phyloP scores from a whole-genome alignment of 306 rosid genomes.

The Lathyrus tuberosus region DNA sequence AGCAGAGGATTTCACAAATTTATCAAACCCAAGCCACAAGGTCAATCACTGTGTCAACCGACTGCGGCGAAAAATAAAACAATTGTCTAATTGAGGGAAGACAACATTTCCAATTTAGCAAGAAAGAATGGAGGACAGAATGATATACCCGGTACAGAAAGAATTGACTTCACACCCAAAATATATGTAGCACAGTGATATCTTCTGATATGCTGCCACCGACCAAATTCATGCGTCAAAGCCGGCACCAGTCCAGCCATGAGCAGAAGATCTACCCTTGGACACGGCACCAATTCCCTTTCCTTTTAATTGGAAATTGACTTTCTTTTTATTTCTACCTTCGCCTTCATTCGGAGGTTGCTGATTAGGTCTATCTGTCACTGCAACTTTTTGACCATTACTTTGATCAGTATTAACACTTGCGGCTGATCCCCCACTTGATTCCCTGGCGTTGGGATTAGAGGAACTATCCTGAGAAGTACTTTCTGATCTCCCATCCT shows the following conservation, averaged over 20 bases:
- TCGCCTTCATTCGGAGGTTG: constrained; percentile 57
- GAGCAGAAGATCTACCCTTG: constrained; percentile 68
- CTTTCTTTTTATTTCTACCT: constrained; percentile 75
- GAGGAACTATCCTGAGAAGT: constrained; percentile 53
- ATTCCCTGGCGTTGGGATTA: constrained; percentile 50
- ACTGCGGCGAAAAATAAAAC: constrained; percentile 26
- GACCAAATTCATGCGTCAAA: constrained; percentile 57
- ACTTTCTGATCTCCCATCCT: constrained; percentile 60
- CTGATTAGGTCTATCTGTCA: constrained; percentile 52
- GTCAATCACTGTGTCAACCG: constrained; percentile 34
- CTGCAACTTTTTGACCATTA: constrained; percentile 47
- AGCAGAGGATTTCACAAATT: constrained; percentile 13
- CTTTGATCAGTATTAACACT: constrained; percentile 47
- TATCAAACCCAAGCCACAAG: constrained; percentile 35
- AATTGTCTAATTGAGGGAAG: constrained; percentile 6
- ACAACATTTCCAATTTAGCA: constrained; percentile 31
- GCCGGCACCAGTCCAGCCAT: constrained; percentile 96
- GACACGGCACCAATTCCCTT: constrained; percentile 83
- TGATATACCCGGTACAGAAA: constrained; percentile 39
- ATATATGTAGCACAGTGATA: constrained; percentile 31
- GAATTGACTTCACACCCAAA: constrained; percentile 28
- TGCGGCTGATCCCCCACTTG: constrained; percentile 43
- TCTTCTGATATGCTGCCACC: constrained; percentile 55
- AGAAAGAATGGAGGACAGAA: constrained; percentile 29
- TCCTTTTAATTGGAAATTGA: constrained; percentile 72